Percentiles rank a stretch among this genome's conserved stretches.
phyloP scores from a whole-genome alignment of 495 filamentous ascomycete genomes.

The Thozetella sp. region DNA sequence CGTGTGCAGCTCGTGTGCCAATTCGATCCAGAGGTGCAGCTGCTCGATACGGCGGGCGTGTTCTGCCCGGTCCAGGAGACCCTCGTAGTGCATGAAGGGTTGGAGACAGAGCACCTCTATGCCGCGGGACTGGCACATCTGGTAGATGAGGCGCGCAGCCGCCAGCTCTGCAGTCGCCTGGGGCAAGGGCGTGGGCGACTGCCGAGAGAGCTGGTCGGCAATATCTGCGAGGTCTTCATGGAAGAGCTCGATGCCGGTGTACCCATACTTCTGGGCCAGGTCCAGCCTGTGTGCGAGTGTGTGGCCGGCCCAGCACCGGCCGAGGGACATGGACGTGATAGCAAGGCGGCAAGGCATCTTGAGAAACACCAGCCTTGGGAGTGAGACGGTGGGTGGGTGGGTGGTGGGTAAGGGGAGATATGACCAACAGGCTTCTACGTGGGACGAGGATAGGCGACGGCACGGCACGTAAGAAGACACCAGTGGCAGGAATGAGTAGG shows the following conservation, averaged over 20 bases:
- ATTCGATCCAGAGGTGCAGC: constrained; percentile 67
- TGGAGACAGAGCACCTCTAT: constrained; percentile 73
- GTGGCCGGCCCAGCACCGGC: constrained; percentile 58
- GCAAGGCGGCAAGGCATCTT: constrained; percentile 43
- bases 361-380: neutral
- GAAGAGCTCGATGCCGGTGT: constrained; percentile 76
- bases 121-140: constrained; percentile 56
- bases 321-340: constrained; percentile 75
- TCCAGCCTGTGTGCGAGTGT: constrained; percentile 65
- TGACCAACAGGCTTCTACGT: neutral
- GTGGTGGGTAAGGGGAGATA: neutral
- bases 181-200: constrained; percentile 23
- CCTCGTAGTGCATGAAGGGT: constrained; percentile 81
- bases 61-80: constrained; percentile 63
- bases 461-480: too few relatives aligned
- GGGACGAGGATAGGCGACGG: neutral
- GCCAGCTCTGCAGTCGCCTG: constrained; percentile 47
- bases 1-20: constrained; percentile 65
- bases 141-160: constrained; percentile 58
- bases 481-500: too few relatives aligned
- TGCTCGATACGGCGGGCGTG: constrained; percentile 63
- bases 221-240: constrained; percentile 75
- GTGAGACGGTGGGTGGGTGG: neutral
- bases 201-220: constrained; percentile 32
- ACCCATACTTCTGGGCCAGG: constrained; percentile 64